A percentile compares a stretch with the other conserved stretches of the same genome.
Conservation (phyloP, 257 asterid genomes). For the Plectranthus barbatus region DNA sequence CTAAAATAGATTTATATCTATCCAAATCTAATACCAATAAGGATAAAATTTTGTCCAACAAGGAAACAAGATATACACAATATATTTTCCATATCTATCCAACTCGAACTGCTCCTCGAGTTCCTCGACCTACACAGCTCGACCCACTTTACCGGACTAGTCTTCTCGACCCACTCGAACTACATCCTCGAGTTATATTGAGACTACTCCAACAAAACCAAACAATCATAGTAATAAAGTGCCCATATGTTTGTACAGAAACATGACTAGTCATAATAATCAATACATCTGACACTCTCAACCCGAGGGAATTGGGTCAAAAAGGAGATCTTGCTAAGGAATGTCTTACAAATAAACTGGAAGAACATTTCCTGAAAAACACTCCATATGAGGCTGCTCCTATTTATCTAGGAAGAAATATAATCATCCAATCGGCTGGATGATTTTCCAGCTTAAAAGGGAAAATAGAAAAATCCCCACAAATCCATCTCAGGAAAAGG, state of each 20-base stretch:
- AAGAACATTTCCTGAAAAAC: background rate
- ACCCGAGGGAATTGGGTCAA: background rate
- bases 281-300: background rate
- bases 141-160: too few relatives aligned
- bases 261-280: conserved; percentile 1
- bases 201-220: too few relatives aligned
- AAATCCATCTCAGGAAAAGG: background rate
- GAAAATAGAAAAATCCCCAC: background rate
- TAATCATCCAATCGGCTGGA: background rate
- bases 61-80: too few relatives aligned
- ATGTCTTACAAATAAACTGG: background rate
- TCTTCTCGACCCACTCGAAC: too few relatives aligned
- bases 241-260: background rate
- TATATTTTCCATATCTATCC: too few relatives aligned
- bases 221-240: background rate
- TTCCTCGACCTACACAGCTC: too few relatives aligned
- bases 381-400: background rate
- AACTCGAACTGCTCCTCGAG: too few relatives aligned
- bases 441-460: too few relatives aligned
- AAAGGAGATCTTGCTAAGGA: background rate
- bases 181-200: too few relatives aligned
- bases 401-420: background rate
- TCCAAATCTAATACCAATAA: too few relatives aligned
- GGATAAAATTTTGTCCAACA: too few relatives aligned
- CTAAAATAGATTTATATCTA: too few relatives aligned